These are phyloP conservation scores for Globisporangium alternatum DNA, from an alignment of 352 stramenopile species.

Conservation along the genomic window DNA sequence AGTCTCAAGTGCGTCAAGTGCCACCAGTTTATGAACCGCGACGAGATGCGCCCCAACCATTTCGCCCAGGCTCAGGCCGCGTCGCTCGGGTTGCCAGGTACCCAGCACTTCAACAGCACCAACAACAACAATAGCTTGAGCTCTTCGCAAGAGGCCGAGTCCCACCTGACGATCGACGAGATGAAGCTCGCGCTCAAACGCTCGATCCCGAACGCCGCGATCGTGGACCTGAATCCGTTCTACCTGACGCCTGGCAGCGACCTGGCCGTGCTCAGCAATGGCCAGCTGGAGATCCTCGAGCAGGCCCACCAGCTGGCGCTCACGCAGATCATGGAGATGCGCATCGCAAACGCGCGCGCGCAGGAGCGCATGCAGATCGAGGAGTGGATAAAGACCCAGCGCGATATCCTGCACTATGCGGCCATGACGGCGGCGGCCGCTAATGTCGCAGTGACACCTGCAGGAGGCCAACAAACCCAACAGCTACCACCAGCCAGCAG, in stretches of 20 bases:
- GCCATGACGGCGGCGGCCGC: constrained; percentile 16
- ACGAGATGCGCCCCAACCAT: constrained; percentile 53
- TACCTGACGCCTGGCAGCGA: constrained; percentile 50
- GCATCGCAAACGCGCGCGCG: constrained; percentile 47
- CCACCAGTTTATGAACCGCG: constrained; percentile 32
- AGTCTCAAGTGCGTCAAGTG: constrained; percentile 58
- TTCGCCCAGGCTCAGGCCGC: constrained; percentile 65
- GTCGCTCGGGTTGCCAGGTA: constrained; percentile 36
- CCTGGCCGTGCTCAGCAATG: constrained; percentile 57
- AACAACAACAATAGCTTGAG: constrained; percentile 1
- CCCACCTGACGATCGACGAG: constrained; percentile 31
- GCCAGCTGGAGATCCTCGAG: constrained; percentile 74
- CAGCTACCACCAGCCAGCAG: not conserved
- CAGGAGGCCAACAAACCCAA: not conserved
- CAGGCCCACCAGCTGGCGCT: constrained; percentile 54
- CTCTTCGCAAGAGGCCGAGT: constrained; percentile 1
- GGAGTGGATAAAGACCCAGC: constrained; percentile 73
- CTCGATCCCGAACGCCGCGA: constrained; percentile 31
- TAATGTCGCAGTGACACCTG: not conserved
- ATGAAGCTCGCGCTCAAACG: constrained; percentile 46
- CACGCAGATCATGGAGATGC: constrained; percentile 57
- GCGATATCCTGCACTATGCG: constrained; percentile 50
- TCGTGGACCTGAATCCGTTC: constrained; percentile 42
- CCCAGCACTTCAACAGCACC: constrained; percentile 7
- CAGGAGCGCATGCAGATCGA: constrained; percentile 67